These are phyloP conservation scores for Fallopia convolvulus DNA, from an alignment of 148 eudicot genomes.

Conservation along the genomic window DNA sequence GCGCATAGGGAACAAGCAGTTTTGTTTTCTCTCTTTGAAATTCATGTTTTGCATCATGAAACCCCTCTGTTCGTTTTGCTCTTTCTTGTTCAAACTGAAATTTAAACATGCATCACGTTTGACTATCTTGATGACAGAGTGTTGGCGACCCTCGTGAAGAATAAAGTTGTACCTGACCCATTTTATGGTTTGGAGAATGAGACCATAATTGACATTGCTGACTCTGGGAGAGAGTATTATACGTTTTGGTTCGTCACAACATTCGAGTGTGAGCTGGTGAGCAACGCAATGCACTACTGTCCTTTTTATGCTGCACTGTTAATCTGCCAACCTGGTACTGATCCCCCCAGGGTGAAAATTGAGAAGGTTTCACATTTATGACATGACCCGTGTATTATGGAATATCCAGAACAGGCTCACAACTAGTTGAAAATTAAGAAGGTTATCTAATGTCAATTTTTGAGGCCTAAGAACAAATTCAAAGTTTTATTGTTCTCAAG, in stretches of 20 bases:
- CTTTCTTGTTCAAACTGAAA: background rate
- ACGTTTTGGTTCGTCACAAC: conserved; percentile 90
- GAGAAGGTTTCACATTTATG: background rate
- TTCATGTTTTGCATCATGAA: background rate
- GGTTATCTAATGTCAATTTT: background rate
- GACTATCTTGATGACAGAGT: conserved; percentile 43
- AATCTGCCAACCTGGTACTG: background rate
- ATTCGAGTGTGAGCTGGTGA: conserved; percentile 74
- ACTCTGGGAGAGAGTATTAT: conserved; percentile 89
- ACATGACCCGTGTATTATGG: background rate
- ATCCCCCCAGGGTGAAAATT: background rate
- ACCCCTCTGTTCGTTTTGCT: background rate
- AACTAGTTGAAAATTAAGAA: no score
- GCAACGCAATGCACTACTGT: conserved; percentile 9
- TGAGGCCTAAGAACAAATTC: background rate
- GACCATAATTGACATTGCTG: conserved; percentile 79
- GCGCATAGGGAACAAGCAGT: background rate
- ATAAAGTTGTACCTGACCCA: conserved; percentile 76
- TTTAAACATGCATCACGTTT: background rate
- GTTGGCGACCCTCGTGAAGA: conserved; percentile 78
- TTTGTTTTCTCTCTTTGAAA: background rate
- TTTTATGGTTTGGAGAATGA: conserved; percentile 92
- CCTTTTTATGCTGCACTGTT: background rate
- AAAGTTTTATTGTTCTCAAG: background rate
- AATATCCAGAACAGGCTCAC: background rate